phyloP scores from a whole-genome alignment of 306 rosid genomes.

The Quercus suber region DNA sequence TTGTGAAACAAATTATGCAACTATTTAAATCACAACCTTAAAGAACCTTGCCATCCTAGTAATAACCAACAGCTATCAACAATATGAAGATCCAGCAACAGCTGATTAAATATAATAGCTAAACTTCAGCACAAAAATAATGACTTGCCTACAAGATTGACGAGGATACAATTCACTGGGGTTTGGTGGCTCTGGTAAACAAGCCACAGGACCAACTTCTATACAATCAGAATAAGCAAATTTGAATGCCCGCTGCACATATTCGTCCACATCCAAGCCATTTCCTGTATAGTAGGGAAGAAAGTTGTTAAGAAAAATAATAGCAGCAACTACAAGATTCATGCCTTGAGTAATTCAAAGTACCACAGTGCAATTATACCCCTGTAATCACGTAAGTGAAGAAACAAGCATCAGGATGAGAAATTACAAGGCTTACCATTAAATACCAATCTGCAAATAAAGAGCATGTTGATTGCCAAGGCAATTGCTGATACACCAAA shows the following conservation, averaged over 20 bases:
- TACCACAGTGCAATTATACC: no score
- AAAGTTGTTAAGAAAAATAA: slow-evolving; percentile 3
- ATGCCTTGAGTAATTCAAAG: no score
- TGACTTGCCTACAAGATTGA: slow-evolving; percentile 77
- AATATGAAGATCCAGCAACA: not conserved
- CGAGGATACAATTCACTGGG: slow-evolving; percentile 98
- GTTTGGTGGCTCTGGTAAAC: slow-evolving; percentile 96
- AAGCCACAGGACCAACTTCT: slow-evolving; percentile 94
- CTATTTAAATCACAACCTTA: not conserved
- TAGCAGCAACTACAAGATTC: no score
- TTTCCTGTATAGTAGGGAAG: slow-evolving; percentile 53
- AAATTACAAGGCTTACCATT: no score
- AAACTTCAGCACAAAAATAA: slow-evolving; percentile 20
- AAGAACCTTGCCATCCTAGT: not conserved
- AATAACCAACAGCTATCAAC: not conserved
- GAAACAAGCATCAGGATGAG: no score
- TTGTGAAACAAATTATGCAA: not conserved
- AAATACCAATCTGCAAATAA: no score
- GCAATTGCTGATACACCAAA: no score
- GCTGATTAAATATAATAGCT: slow-evolving; percentile 3
- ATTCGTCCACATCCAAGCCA: slow-evolving; percentile 98
- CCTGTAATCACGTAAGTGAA: no score
- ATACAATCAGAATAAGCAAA: slow-evolving; percentile 97
- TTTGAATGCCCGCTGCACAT: slow-evolving; percentile 92
- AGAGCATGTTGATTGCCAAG: no score